phyloP scores from a whole-genome alignment of 2,329 filamentous ascomycete species.

The Mycosphaerella sp. region DNA sequence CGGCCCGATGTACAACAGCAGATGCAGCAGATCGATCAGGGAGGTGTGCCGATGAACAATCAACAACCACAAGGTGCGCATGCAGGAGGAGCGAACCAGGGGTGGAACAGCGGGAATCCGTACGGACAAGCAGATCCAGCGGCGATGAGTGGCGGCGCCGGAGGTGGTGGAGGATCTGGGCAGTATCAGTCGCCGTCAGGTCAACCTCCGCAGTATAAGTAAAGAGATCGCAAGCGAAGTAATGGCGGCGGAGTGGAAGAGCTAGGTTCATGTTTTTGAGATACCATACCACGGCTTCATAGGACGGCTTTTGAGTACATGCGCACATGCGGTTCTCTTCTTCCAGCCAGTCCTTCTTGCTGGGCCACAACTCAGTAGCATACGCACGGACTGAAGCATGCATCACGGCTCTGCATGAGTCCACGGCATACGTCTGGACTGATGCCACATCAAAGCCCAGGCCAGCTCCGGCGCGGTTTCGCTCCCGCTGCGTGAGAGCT shows the following conservation, averaged over 20 bases:
- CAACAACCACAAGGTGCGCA: background rate
- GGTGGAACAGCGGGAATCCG: constrained; percentile 24
- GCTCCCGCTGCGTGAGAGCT: too few species aligned
- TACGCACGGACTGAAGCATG: background rate
- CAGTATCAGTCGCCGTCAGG: constrained; percentile 8
- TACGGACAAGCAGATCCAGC: constrained; percentile 7
- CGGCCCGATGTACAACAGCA: constrained; percentile 36
- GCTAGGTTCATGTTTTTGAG: background rate
- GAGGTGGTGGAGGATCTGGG: constrained; percentile 2
- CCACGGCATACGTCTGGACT: background rate
- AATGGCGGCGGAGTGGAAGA: background rate
- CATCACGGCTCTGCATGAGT: background rate
- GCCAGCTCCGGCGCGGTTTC: too few species aligned
- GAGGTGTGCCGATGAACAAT: constrained; percentile 32
- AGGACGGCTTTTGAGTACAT: background rate
- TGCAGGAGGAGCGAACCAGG: constrained; percentile 21
- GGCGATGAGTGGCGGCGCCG: constrained; percentile 13
- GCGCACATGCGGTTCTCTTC: background rate
- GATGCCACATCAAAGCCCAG: background rate
- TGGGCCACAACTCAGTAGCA: background rate
- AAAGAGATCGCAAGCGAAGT: background rate
- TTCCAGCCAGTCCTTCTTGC: background rate
- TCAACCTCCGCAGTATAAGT: constrained; percentile 13
- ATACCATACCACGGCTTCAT: background rate
- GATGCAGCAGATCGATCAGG: constrained; percentile 28